Evolutionary conservation across 2,329 filamentous ascomycete species (phyloP).

Genomic region (Diaporthe citri): DNA sequence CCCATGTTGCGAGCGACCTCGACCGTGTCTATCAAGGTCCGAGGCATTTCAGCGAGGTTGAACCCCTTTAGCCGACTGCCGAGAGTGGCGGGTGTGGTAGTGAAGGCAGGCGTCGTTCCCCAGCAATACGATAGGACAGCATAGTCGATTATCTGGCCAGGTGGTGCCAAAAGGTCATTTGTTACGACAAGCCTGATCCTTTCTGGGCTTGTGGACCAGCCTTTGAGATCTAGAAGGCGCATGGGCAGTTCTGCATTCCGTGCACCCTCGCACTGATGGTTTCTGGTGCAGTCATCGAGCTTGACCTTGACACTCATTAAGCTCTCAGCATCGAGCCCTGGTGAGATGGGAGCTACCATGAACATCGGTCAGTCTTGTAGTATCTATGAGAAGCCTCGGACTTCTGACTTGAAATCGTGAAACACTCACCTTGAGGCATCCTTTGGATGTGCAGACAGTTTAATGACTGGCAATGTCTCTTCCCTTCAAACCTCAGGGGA

Average conservation of each 20-base stretch:
- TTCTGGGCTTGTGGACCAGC: background rate
- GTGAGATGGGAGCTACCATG: background rate
- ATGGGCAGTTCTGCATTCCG: background rate
- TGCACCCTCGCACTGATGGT: background rate
- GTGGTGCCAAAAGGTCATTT: background rate
- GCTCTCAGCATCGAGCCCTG: background rate
- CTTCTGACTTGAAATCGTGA: background rate
- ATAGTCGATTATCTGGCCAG: background rate
- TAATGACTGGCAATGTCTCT: background rate
- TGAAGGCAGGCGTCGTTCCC: background rate
- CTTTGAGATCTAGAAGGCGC: background rate
- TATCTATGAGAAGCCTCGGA: background rate
- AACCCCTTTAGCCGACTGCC: background rate
- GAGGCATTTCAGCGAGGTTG: background rate
- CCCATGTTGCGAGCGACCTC: background rate
- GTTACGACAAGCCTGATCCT: background rate
- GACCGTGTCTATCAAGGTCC: background rate
- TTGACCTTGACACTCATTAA: background rate
- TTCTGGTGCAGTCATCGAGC: background rate
- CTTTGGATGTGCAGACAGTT: background rate
- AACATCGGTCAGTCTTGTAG: background rate
- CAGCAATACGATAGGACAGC: background rate
- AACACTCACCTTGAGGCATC: background rate
- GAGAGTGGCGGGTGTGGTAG: background rate
- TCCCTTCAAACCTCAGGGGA: background rate